A percentile compares a stretch with the other conserved stretches of the same genome.
Conservation (phyloP, 2,329 filamentous ascomycete genomes). For the Fusarium graminum region DNA sequence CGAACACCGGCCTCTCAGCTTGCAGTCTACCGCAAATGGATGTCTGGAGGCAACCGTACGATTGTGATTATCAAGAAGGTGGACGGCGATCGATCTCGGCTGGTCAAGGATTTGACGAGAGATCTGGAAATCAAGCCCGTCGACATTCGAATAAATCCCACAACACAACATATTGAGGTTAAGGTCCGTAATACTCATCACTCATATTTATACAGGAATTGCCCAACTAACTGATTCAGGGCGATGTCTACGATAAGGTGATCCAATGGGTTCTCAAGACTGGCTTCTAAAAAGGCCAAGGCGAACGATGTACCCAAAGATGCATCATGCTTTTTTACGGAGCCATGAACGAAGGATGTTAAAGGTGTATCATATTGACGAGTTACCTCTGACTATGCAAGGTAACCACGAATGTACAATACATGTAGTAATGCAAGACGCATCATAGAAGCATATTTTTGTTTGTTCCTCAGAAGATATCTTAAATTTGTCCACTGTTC, state of each 20-base stretch:
- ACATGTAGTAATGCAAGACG: constrained; percentile 49
- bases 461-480: constrained; percentile 41
- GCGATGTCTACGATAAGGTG: constrained; percentile 50
- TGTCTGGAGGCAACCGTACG: constrained; percentile 80
- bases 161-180: constrained; percentile 80
- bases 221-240: constrained; percentile 47
- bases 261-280: constrained; percentile 52
- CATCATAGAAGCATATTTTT: constrained; percentile 43
- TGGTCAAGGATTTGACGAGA: constrained; percentile 73
- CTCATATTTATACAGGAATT: not conserved
- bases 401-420: constrained; percentile 48
- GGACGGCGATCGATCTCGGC: constrained; percentile 74
- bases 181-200: constrained; percentile 66
- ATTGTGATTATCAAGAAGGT: constrained; percentile 83
- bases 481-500: constrained; percentile 47
- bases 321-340: not conserved
- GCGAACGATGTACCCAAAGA: constrained; percentile 1
- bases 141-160: constrained; percentile 66
- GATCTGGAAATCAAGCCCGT: constrained; percentile 69
- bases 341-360: constrained; percentile 25
- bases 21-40: constrained; percentile 80
- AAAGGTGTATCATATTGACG: constrained; percentile 49
- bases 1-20: constrained; percentile 79
- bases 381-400: constrained; percentile 36
- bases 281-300: constrained; percentile 51